Percentiles rank a stretch among this genome's conserved stretches.
These are phyloP conservation scores for Thelonectria olida DNA, from an alignment of 2,329 filamentous ascomycete species.

Conservation along the genomic window DNA sequence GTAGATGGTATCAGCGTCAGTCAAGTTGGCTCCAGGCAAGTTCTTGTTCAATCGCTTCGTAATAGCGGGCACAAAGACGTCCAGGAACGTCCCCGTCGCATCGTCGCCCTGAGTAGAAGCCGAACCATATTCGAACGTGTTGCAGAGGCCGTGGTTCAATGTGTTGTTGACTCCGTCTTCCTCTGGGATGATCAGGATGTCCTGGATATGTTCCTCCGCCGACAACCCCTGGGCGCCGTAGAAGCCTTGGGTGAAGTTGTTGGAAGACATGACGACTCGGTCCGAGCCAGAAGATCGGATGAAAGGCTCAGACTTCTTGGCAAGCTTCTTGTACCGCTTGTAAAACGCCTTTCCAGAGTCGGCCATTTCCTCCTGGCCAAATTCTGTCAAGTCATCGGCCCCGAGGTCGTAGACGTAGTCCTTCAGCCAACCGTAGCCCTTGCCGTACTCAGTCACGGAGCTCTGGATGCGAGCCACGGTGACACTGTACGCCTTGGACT, in stretches of 20 bases:
- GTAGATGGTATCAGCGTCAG: constrained; percentile 68
- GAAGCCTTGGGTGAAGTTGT: constrained; percentile 80
- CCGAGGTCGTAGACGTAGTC: constrained; percentile 78
- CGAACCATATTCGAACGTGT: constrained; percentile 71
- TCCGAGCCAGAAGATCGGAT: constrained; percentile 75
- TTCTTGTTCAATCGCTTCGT: constrained; percentile 73
- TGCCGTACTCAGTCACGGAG: constrained; percentile 63
- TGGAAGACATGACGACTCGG: constrained; percentile 78
- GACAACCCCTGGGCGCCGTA: constrained; percentile 55
- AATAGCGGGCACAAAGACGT: constrained; percentile 73
- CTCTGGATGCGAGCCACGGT: constrained; percentile 74
- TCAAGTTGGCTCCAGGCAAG: constrained; percentile 74
- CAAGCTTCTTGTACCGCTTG: constrained; percentile 73
- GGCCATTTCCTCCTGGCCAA: constrained; percentile 74
- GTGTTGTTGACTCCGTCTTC: constrained; percentile 78
- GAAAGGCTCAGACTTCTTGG: constrained; percentile 69
- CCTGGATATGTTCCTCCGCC: constrained; percentile 56
- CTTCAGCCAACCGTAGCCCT: constrained; percentile 74
- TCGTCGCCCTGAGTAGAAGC: constrained; percentile 56
- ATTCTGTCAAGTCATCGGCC: constrained; percentile 72
- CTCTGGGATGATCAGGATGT: constrained; percentile 77
- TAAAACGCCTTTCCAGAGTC: constrained; percentile 83
- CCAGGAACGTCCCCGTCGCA: constrained; percentile 66
- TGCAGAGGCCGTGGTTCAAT: constrained; percentile 78
- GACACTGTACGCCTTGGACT: constrained; percentile 69